Base-by-base conservation (phyloP, 306 rosid species). In the Lathyrus oleraceus region DNA sequence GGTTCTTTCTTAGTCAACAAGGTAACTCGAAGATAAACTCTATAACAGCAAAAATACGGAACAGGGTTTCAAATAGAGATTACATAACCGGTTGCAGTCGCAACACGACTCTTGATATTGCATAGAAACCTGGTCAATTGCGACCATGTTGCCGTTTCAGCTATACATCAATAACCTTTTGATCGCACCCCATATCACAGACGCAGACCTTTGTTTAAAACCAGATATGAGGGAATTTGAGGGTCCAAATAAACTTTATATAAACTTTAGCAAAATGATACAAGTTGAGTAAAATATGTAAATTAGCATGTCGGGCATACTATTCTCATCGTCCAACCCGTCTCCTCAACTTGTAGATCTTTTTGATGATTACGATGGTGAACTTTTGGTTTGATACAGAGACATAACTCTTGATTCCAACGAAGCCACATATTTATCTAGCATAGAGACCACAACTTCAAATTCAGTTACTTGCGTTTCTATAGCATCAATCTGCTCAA, bases 381-480 rank as follows among this genome's bases (percentile, higher is more conserved):
- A 78, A 69, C 25, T 78, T 62, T 45, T 81, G 87, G 67, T 74
- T 27, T 81, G 90, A 53, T 75, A 76, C 40, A 28, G 74, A 32
- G 88, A 84, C 43, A 74, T 82, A 43, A 88, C 88, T 81, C 52
- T 90, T 8, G 96, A 87, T 67, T 94, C 98, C 60, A 93, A 72
- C 83, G 75, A 75, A 43, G 85, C 60, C 36, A 84, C 89, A 68
- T 94, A 70, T 47, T 81, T 78, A 74, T 94, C 98, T 20, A 94
- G 95, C 93, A 94, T 61, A 5, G 97, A 88, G 57, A 94, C 78
- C 47, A 84, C 85, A 60, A 85, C 98, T 80, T 94, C 98, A 69
- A 88, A 94, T 53, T 90, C 99, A 44, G 91, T 86, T 36, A 94
- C 95, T 72, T 88, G 98, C 23, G 77, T 82, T 69, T 94, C 97